phyloP scores from a whole-genome alignment of 2,329 filamentous ascomycete genomes.

The Fusarium mundagurra region DNA sequence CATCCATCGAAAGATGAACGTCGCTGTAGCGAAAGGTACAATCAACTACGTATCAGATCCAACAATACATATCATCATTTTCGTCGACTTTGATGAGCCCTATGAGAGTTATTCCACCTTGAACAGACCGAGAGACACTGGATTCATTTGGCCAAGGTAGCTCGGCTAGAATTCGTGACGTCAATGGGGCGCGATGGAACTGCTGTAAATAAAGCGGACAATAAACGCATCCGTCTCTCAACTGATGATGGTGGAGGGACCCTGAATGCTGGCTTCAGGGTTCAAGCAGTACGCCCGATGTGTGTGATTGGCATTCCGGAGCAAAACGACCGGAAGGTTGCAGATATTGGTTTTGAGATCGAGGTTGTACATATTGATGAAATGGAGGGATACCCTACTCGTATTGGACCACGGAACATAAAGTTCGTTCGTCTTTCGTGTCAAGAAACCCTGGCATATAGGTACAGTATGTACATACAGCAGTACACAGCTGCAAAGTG shows the following conservation, averaged over 20 bases:
- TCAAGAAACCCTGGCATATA: constrained; percentile 16
- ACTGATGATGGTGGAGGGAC: constrained; percentile 26
- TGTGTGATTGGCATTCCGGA: constrained; percentile 29
- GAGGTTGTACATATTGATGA: constrained; percentile 8
- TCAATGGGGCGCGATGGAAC: constrained; percentile 6
- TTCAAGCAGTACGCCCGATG: constrained; percentile 4
- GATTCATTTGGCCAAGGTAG: not conserved
- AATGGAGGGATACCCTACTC: not conserved
- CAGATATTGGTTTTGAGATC: not conserved
- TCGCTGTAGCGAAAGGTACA: not conserved
- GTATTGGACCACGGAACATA: constrained; percentile 10
- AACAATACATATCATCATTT: not conserved
- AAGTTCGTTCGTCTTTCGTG: constrained; percentile 9
- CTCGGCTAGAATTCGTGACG: constrained; percentile 19
- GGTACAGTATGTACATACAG: no score
- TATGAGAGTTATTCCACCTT: not conserved
- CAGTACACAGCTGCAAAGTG: constrained; percentile 5
- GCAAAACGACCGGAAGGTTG: constrained; percentile 37
- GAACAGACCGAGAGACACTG: not conserved
- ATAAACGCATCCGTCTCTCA: not conserved
- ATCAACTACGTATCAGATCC: not conserved
- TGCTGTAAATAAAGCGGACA: not conserved
- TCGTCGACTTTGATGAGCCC: not conserved
- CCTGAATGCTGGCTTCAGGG: constrained; percentile 26
- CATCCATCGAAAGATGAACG: not conserved